A percentile compares a stretch with the other conserved stretches of the same genome.
Evolutionary conservation across 176 grass and related monocot genomes (phyloP).

Genomic region (Oryza glumipatula): DNA sequence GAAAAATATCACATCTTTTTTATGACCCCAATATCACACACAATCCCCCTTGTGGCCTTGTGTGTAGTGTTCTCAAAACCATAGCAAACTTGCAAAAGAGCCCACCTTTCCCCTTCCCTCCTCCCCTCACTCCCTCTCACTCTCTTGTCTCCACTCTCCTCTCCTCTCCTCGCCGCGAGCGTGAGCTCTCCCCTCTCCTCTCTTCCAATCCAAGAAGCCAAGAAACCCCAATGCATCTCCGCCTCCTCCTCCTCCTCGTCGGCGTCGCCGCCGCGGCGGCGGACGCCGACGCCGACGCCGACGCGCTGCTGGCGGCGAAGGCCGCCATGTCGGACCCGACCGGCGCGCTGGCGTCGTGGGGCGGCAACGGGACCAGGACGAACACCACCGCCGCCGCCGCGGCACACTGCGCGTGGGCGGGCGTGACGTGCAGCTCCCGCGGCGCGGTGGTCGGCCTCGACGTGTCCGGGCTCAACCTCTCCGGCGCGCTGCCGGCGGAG

Average conservation of each 20-base stretch:
- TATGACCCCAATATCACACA: background rate
- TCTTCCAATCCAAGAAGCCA: background rate
- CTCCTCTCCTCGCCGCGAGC: constrained; percentile 20
- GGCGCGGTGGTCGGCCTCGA: constrained; percentile 54
- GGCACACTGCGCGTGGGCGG: constrained; percentile 54
- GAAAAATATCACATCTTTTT: background rate
- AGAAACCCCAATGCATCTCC: constrained; percentile 43
- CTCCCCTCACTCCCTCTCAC: background rate
- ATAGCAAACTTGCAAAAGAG: constrained; percentile 1
- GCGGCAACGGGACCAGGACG: constrained; percentile 12
- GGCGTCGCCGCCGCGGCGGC: background rate
- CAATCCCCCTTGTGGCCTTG: background rate
- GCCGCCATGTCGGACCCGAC: constrained; percentile 68
- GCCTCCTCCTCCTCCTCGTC: constrained; percentile 36
- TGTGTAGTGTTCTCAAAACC: constrained; percentile 10
- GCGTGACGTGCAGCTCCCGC: constrained; percentile 58
- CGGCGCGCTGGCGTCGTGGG: constrained; percentile 63
- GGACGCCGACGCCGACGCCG: constrained; percentile 22
- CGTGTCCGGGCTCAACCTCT: constrained; percentile 65
- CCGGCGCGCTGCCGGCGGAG: constrained; percentile 56
- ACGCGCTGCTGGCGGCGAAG: constrained; percentile 70
- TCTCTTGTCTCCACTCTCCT: background rate
- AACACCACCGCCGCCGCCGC: background rate
- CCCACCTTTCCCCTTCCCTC: background rate
- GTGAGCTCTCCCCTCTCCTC: constrained; percentile 12